Evolutionary conservation across 2,329 filamentous ascomycete genomes (phyloP).

Genomic region (Dryadomyces quercivorus): DNA sequence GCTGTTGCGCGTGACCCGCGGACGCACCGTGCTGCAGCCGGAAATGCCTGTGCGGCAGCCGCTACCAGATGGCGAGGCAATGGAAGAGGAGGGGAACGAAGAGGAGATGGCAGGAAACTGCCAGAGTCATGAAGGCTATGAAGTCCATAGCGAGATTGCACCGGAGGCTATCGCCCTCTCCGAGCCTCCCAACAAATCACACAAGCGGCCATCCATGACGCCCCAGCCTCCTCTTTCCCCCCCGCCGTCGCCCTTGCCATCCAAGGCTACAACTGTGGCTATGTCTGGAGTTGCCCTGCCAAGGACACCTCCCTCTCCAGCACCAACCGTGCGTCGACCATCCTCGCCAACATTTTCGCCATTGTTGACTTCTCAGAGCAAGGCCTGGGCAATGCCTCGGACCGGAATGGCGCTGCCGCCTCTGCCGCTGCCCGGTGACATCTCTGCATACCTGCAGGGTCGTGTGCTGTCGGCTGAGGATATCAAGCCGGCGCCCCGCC

Average conservation of each 20-base stretch:
- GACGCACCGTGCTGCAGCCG: conserved; percentile 70
- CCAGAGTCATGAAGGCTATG: conserved; percentile 22
- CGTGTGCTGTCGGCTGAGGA: conserved; percentile 93
- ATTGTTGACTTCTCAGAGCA: conserved; percentile 26
- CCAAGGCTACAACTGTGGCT: not conserved
- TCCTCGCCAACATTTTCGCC: not conserved
- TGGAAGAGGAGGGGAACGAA: conserved; percentile 36
- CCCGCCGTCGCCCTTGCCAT: conserved; percentile 9
- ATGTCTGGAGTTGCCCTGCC: too few species aligned
- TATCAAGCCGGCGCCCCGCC: conserved; percentile 78
- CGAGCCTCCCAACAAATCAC: conserved; percentile 15
- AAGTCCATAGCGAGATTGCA: not conserved
- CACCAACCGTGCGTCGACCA: conserved; percentile 7
- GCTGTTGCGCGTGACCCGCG: conserved; percentile 70
- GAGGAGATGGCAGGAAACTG: conserved; percentile 37
- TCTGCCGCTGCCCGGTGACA: conserved; percentile 68
- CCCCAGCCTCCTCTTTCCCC: conserved; percentile 10
- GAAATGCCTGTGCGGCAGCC: conserved; percentile 77
- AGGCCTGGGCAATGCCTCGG: conserved; percentile 84
- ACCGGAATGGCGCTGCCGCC: conserved; percentile 78
- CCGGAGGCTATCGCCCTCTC: not conserved
- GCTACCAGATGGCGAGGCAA: conserved; percentile 47
- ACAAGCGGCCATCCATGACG: conserved; percentile 10
- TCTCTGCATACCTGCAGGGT: conserved; percentile 74
- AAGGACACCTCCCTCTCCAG: not conserved